These are phyloP conservation scores for Dentipellis sp. DNA, from an alignment of 768 basidiomycete genomes.

Conservation along the genomic window DNA sequence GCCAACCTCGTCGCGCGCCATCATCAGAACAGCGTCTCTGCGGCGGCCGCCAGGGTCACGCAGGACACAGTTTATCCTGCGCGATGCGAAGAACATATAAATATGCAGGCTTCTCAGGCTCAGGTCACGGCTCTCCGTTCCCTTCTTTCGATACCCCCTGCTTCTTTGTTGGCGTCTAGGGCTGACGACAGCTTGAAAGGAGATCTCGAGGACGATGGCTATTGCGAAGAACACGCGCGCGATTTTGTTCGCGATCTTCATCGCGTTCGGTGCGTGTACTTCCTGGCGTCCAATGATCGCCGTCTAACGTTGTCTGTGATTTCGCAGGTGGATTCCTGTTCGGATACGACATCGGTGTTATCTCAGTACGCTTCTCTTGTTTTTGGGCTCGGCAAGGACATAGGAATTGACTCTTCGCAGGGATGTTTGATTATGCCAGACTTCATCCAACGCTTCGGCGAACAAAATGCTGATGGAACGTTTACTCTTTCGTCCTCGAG, in stretches of 20 bases:
- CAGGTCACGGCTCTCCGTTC: neutral
- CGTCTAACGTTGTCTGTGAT: neutral
- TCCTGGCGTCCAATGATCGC: neutral
- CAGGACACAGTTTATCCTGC: no score
- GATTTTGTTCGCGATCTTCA: constrained; percentile 56
- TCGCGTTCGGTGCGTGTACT: constrained; percentile 53
- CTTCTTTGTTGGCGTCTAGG: no score
- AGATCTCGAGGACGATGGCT: neutral
- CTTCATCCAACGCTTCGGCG: constrained; percentile 62
- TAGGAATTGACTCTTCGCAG: constrained; percentile 20
- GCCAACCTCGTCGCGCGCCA: no score
- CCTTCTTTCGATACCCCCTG: no score
- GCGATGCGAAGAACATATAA: neutral
- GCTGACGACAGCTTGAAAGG: no score
- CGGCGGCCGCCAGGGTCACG: no score
- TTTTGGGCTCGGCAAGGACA: neutral
- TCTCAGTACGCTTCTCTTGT: constrained; percentile 37
- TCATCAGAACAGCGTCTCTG: no score
- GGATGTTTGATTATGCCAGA: constrained; percentile 78
- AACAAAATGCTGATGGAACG: constrained; percentile 35
- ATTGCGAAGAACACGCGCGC: constrained; percentile 57
- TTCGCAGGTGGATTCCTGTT: constrained; percentile 47
- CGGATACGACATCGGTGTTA: constrained; percentile 72
- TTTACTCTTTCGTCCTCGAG: constrained; percentile 48
- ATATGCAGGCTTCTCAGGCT: neutral